Base-by-base conservation (phyloP, 352 stramenopile genomes). In the Thalassiosira hispida region DNA sequence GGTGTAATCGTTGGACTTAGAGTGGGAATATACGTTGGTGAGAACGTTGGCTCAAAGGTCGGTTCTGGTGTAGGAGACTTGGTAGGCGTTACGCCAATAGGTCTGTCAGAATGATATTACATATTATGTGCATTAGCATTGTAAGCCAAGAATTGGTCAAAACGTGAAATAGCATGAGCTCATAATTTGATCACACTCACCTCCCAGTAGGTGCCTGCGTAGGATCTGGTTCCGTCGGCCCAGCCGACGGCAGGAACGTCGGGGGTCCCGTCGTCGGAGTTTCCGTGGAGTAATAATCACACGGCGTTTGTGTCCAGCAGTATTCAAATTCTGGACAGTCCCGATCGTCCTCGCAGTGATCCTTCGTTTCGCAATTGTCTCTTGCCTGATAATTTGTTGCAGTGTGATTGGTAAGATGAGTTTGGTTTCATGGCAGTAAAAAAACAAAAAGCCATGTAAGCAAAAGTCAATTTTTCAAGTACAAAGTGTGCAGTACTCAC, bases 221-320 rank as follows among this genome's bases (percentile, higher is more conserved):
- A 31, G 78, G 78, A 31, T 73, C 47, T n/a, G 69, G 68, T 6
- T 38, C 16, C 35, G 57, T 49, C 3, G 40, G 40, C 9, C 40
- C 40, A 18, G 40, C 4, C 20, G 63, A 72, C 4, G 68, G 68
- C 20, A 18, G 11, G n/a, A 51, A 40, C 40, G 64, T 59, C 8
- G 70, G 60, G 1, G 57, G 42, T 6, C 9, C n/a, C 20, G 64
- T 73, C 11, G 80, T 84, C 38, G 80, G 80, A 23, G 68, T 35
- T 31, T 72, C 66, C 14, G 80, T 87, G 22, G 80, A 74, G 27
- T 74, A 77, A 52, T 66, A 77, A 77, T 88, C 75, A 57, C 81
- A 88, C 0, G 81, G 76, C 59, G 81, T 88, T 65, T 81, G 62
- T 14, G 81, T 85, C 76, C 77, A 88, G 42, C 81, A 88, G 18